Evolutionary conservation across 208 protist genomes (phyloP).

Genomic region (Leishmania braziliensis): DNA sequence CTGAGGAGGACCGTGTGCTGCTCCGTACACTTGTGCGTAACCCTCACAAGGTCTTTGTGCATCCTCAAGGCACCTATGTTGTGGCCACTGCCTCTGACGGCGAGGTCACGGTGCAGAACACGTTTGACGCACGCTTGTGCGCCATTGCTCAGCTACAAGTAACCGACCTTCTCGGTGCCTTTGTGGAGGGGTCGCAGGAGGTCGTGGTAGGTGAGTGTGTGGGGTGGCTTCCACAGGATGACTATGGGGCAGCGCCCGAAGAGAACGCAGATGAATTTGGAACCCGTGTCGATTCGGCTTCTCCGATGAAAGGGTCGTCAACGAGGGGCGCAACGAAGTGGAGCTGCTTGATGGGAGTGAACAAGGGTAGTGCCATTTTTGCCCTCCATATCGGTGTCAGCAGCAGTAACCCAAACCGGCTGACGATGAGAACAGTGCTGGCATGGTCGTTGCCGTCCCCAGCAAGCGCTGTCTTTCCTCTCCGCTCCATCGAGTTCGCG

Average conservation of each 20-base stretch:
- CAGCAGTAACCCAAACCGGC: constrained; percentile 11
- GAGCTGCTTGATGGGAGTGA: constrained; percentile 21
- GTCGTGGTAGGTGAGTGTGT: constrained; percentile 59
- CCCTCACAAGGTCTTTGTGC: constrained; percentile 73
- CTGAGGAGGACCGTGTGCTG: constrained; percentile 36
- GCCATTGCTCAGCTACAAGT: constrained; percentile 38
- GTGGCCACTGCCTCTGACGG: constrained; percentile 61
- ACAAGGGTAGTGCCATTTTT: constrained; percentile 24
- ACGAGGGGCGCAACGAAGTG: constrained; percentile 8
- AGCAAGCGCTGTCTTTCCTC: constrained; percentile 2
- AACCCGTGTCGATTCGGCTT: neutral
- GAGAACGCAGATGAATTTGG: neutral
- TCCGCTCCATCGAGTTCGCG: constrained; percentile 15
- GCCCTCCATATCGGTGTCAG: constrained; percentile 11
- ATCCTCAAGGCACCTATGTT: constrained; percentile 56
- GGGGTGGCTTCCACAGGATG: constrained; percentile 37
- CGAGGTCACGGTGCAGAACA: constrained; percentile 55
- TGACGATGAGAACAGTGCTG: constrained; percentile 10
- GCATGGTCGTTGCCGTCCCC: constrained; percentile 24
- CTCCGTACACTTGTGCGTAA: constrained; percentile 50
- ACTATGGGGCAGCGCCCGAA: neutral
- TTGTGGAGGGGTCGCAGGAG: constrained; percentile 15
- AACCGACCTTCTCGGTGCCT: constrained; percentile 5
- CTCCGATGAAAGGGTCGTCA: neutral
- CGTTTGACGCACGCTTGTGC: constrained; percentile 27